Evolutionary conservation across 176 grass and related monocot genomes (phyloP).

Genomic region (Oryza meyeriana): DNA sequence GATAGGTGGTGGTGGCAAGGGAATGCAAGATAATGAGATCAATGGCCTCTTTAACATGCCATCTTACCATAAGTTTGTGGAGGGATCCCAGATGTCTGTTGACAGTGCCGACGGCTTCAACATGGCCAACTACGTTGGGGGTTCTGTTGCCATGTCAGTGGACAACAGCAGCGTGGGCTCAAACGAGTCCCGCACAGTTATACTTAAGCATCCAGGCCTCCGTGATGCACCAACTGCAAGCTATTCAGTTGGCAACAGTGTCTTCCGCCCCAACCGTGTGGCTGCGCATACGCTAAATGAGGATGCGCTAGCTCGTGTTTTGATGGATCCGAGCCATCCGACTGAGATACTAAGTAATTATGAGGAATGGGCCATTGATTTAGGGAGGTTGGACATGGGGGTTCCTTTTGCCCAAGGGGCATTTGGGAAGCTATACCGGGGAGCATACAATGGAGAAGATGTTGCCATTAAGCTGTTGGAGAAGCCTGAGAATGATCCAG

Average conservation of each 20-base stretch:
- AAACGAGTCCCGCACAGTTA: conserved; percentile 72
- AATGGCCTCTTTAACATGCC: conserved; percentile 71
- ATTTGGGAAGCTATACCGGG: conserved; percentile 90
- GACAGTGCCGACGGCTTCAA: conserved; percentile 68
- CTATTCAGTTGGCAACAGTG: conserved; percentile 80
- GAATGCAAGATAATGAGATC: conserved; percentile 51
- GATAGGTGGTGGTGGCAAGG: conserved; percentile 42
- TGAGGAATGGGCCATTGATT: conserved; percentile 90
- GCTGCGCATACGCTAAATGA: conserved; percentile 59
- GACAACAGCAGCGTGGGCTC: conserved; percentile 87
- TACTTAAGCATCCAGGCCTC: conserved; percentile 91
- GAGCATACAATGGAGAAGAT: conserved; percentile 90
- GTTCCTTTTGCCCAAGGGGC: conserved; percentile 88
- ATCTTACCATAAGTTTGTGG: conserved; percentile 76
- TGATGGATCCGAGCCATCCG: conserved; percentile 72
- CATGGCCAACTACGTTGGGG: conserved; percentile 50
- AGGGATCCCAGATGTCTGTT: conserved; percentile 92
- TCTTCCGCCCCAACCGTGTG: conserved; percentile 76
- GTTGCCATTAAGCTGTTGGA: conserved; percentile 94
- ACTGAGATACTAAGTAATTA: conserved; percentile 83
- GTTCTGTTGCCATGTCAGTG: conserved; percentile 81
- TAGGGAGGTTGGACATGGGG: conserved; percentile 84
- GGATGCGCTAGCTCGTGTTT: conserved; percentile 71
- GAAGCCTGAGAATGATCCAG: conserved; percentile 81
- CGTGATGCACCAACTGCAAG: conserved; percentile 52